phyloP scores from a whole-genome alignment of 192 early-diverging fungal genomes.

The Rhizophagus prolifer region DNA sequence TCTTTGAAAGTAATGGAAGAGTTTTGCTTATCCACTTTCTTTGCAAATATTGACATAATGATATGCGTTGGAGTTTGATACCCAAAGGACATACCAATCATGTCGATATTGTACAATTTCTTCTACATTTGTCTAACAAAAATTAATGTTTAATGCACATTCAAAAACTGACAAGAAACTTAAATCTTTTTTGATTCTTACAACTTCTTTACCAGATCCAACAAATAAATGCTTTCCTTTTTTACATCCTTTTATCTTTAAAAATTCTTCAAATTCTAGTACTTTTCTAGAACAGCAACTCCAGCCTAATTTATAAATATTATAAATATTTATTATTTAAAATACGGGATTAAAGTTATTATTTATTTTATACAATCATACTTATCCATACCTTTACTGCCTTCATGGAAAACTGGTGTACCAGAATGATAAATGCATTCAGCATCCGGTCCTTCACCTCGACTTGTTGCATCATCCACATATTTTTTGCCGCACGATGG shows the following conservation, averaged over 20 bases:
- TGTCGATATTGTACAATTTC: conserved; percentile 75
- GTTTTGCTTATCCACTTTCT: conserved; percentile 74
- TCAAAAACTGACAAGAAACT: not conserved
- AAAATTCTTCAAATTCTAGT: conserved; percentile 97
- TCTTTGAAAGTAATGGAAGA: conserved; percentile 71
- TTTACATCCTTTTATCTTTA: conserved; percentile 92
- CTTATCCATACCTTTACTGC: conserved; percentile 69
- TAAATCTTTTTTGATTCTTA: not conserved
- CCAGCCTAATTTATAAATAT: conserved; percentile 54
- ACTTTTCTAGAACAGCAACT: conserved; percentile 93
- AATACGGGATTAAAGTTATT: not conserved
- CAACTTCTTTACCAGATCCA: conserved; percentile 42
- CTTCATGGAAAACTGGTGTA: conserved; percentile 93
- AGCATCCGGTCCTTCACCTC: conserved; percentile 47
- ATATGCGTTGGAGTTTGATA: conserved; percentile 88
- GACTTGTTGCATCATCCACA: conserved; percentile 57
- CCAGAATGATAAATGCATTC: conserved; percentile 89
- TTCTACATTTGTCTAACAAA: conserved; percentile 38
- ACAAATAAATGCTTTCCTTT: conserved; percentile 91
- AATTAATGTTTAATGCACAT: not conserved
- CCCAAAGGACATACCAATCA: conserved; percentile 66
- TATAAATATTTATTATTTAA: not conserved
- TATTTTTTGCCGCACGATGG: conserved; percentile 72
- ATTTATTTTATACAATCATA: not conserved
- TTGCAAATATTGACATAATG: conserved; percentile 90